phyloP scores from a whole-genome alignment of 805 yeast genomes.

The Priceomyces medius region DNA sequence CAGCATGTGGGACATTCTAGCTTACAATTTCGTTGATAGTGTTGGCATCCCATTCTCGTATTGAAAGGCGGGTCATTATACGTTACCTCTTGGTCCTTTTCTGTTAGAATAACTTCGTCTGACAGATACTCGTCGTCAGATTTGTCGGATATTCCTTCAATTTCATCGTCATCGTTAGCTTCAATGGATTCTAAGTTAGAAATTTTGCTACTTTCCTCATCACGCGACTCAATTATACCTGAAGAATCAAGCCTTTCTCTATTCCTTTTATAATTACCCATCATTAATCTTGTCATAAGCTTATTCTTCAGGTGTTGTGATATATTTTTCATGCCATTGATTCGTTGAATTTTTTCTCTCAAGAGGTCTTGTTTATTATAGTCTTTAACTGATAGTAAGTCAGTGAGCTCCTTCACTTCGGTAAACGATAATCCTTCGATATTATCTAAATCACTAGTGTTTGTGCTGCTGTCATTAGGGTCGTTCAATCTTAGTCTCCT shows the following conservation, averaged over 20 bases:
- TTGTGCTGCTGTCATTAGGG: conserved; percentile 11
- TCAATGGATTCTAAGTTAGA: conserved; percentile 4
- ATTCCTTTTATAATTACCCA: conserved; percentile 61
- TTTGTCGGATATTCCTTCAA: conserved; percentile 7
- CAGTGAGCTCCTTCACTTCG: conserved; percentile 36
- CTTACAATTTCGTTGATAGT: conserved; percentile 82
- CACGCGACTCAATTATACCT: conserved; percentile 8
- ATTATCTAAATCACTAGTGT: conserved; percentile 26
- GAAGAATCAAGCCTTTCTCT: conserved; percentile 26
- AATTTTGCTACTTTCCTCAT: neutral
- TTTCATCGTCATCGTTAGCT: conserved; percentile 3
- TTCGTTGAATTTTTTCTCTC: conserved; percentile 49
- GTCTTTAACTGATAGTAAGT: conserved; percentile 35
- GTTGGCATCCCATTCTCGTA: conserved; percentile 70
- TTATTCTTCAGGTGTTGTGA: conserved; percentile 45
- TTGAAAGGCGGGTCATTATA: conserved; percentile 43
- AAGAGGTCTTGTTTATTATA: conserved; percentile 39
- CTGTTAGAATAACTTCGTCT: conserved; percentile 48
- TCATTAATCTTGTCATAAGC: conserved; percentile 64
- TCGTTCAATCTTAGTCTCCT: conserved; percentile 15
- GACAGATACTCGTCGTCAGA: conserved; percentile 3
- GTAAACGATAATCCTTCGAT: conserved; percentile 38
- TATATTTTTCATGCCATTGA: conserved; percentile 37
- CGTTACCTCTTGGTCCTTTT: conserved; percentile 47
- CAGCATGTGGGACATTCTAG: conserved; percentile 74